Evolutionary conservation across 192 early-diverging fungal genomes (phyloP).

Genomic region (Coemansia sp.): DNA sequence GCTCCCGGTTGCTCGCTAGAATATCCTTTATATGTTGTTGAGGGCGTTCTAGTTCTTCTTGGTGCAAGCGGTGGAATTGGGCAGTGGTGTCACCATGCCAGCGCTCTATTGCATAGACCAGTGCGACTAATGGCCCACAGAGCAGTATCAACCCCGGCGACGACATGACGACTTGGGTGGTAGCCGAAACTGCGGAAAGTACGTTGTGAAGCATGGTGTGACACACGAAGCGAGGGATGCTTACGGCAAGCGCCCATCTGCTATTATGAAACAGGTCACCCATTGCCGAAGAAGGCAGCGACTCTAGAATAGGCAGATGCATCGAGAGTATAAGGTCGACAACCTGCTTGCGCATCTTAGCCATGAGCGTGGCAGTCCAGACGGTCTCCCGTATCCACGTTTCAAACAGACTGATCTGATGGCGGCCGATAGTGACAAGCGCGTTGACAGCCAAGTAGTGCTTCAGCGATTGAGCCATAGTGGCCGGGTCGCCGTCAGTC

Average conservation of each 20-base stretch:
- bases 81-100: background rate
- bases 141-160: background rate
- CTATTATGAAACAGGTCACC: background rate
- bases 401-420: constrained; percentile 9
- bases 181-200: background rate
- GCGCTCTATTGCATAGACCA: background rate
- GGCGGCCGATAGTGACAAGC: background rate
- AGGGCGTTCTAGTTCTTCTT: no score
- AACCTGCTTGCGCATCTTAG: background rate
- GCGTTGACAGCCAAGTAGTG: constrained; percentile 32
- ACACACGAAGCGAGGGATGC: no score
- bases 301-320: constrained; percentile 18
- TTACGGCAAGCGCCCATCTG: no score
- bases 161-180: constrained; percentile 6
- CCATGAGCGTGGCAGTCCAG: constrained; percentile 6
- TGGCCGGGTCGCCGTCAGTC: constrained; percentile 29
- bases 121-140: background rate
- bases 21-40: no score
- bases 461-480: constrained; percentile 25
- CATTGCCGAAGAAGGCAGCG: background rate
- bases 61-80: no score
- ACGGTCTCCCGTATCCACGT: constrained; percentile 1
- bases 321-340: constrained; percentile 2
- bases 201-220: no score
- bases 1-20: no score